Evolutionary conservation across 2,329 filamentous ascomycete genomes (phyloP).

Genomic region (Venturia oleaginea): DNA sequence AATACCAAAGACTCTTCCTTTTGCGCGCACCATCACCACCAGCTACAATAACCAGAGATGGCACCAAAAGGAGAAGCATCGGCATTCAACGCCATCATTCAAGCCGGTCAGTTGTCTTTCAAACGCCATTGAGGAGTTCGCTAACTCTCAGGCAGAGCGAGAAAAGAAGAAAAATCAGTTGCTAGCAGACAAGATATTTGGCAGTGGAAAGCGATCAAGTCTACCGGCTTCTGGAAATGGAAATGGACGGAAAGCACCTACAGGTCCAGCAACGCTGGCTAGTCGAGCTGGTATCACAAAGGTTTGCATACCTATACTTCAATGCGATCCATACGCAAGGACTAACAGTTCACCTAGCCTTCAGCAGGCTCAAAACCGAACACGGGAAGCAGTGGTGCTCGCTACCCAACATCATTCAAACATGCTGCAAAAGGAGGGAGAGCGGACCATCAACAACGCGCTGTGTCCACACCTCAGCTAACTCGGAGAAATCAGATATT

Average conservation of each 20-base stretch:
- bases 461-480: constrained; percentile 12
- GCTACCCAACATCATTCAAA: background rate
- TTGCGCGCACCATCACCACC: background rate
- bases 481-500: constrained; percentile 16
- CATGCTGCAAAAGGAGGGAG: background rate
- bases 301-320: constrained; percentile 32
- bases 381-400: background rate
- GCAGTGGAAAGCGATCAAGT: constrained; percentile 49
- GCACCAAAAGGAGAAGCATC: constrained; percentile 7
- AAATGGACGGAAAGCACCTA: constrained; percentile 28
- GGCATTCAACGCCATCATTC: constrained; percentile 13
- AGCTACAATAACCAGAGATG: background rate
- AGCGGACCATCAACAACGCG: background rate
- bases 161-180: constrained; percentile 62
- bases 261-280: constrained; percentile 49
- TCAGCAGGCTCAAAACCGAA: constrained; percentile 16
- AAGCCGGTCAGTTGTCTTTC: constrained; percentile 11
- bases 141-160: constrained; percentile 38
- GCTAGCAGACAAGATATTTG: constrained; percentile 65
- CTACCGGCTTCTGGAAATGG: constrained; percentile 39
- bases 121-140: background rate
- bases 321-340: constrained; percentile 18
- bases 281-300: constrained; percentile 67
- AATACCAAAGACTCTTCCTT: background rate
- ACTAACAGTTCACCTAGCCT: constrained; percentile 30